Evolutionary conservation across 78 protist species (phyloP).

Genomic region (Dictyostelium intermedium): DNA sequence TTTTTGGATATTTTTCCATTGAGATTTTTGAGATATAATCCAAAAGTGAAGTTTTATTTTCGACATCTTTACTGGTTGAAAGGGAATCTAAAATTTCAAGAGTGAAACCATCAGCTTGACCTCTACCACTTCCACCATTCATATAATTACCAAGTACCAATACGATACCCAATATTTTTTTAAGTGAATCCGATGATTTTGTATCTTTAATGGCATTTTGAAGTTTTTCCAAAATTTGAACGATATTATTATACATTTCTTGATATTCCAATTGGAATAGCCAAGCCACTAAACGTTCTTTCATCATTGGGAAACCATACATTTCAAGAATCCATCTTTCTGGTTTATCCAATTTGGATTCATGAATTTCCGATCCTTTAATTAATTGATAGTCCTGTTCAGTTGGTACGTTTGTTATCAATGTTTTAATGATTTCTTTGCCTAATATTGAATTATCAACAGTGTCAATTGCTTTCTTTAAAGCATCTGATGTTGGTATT

Average conservation of each 20-base stretch:
- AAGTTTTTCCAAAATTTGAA: background rate
- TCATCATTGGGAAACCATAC: slow-evolving; percentile 29
- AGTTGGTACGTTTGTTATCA: slow-evolving; percentile 17
- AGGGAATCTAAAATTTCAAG: slow-evolving; percentile 50
- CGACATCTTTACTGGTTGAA: slow-evolving; percentile 36
- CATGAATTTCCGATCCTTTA: slow-evolving; percentile 12
- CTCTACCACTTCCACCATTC: slow-evolving; percentile 70
- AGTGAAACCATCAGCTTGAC: slow-evolving; percentile 77
- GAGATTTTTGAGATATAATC: slow-evolving; percentile 41
- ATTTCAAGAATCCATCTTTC: slow-evolving; percentile 71
- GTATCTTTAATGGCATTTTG: slow-evolving; percentile 17
- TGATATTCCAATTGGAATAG: slow-evolving; percentile 31
- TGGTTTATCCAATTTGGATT: slow-evolving; percentile 44
- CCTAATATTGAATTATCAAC: background rate
- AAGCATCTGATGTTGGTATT: slow-evolving; percentile 21
- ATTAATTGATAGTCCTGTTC: slow-evolving; percentile 49
- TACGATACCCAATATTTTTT: slow-evolving; percentile 32
- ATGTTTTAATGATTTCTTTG: slow-evolving; percentile 52
- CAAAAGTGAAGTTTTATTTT: slow-evolving; percentile 16
- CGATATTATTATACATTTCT: background rate
- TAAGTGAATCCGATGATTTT: slow-evolving; percentile 21
- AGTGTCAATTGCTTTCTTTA: slow-evolving; percentile 32
- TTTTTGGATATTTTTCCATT: slow-evolving; percentile 58
- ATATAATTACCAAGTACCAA: slow-evolving; percentile 72
- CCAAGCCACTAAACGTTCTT: slow-evolving; percentile 52